Evolutionary conservation across 148 eudicot genomes (phyloP), one percentile per base, ranked within the genome.

Genomic region (Vaccinium corymbosum): DNA sequence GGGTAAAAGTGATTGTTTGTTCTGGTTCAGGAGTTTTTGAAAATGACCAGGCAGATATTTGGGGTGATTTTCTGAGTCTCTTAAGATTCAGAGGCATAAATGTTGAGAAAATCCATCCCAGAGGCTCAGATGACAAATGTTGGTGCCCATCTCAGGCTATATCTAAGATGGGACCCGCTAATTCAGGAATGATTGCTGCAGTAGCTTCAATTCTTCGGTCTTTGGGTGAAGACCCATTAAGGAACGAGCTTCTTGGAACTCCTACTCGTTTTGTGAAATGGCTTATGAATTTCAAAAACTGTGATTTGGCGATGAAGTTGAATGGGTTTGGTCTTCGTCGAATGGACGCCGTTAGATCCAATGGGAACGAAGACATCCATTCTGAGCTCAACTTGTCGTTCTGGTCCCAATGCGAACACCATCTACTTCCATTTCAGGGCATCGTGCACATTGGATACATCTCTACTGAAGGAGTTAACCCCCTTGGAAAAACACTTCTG

Each of bases 341-440:
- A 62, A 22, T 49, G 12, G 89, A 87, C 46, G 84, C 85, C 27
- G 73, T 81, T 25, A 88, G 83, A 80, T 80, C 90, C 53, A 87
- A 85, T 76, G 92, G 89, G 20, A 83, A 79, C 4, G 64, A 82
- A 16, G 80, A 80, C 53, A 87, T 92, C 27, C 84, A 71, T 70
- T 86, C 89, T 6, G 99, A 92, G 86, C 83, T 93, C 72, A 94
- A 88, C 84, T 83, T 97, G 70, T 84, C 96, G 17, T 92, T 97
- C 80, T 95, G 96, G 93, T 97, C 99, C 15, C 98, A 93, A 14
- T 97, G 99, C 62, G 98, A 97, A 82, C 99, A 97, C 80, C 99
- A 97, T 80, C 88, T 97, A 82, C 98, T 97, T 29, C 99, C 99
- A 4, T 97, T 97, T 84, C 89, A 97, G 49, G 99, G 99, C 25